These are phyloP conservation scores for Typha latifolia DNA, from an alignment of 176 grass and related monocot genomes.

Conservation along the genomic window DNA sequence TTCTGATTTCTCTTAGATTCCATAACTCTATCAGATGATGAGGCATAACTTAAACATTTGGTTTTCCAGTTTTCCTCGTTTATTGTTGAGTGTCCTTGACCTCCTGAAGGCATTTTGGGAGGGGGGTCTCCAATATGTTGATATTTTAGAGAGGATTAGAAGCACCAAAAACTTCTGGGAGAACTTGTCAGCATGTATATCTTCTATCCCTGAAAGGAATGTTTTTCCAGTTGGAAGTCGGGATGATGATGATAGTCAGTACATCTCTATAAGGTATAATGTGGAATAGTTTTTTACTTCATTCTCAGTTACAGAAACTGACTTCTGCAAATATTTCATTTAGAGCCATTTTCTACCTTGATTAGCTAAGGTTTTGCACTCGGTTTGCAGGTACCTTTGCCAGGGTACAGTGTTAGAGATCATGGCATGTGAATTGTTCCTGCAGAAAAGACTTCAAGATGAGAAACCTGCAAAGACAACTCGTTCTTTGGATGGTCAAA, in stretches of 20 bases:
- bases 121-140: constrained; percentile 48
- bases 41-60: neutral
- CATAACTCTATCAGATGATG: too few species aligned
- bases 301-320: neutral
- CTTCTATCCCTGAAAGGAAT: constrained; percentile 24
- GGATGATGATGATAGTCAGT: constrained; percentile 22
- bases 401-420: constrained; percentile 63
- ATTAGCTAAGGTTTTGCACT: constrained; percentile 18
- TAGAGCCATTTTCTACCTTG: neutral
- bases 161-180: constrained; percentile 62
- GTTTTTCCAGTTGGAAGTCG: constrained; percentile 15
- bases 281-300: constrained; percentile 1
- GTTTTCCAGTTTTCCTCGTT: constrained; percentile 42
- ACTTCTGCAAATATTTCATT: constrained; percentile 1
- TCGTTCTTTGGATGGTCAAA: constrained; percentile 21
- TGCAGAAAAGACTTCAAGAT: constrained; percentile 48
- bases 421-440: constrained; percentile 75
- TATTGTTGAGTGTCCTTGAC: constrained; percentile 55
- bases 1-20: neutral
- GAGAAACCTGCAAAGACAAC: constrained; percentile 21
- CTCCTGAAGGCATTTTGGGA: constrained; percentile 86
- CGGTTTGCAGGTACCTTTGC: constrained; percentile 47
- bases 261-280: constrained; percentile 42
- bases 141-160: constrained; percentile 62
- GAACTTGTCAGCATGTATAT: constrained; percentile 50